These are phyloP conservation scores for Kwoniella bestiolae DNA, from an alignment of 768 basidiomycete species.

Conservation along the genomic window DNA sequence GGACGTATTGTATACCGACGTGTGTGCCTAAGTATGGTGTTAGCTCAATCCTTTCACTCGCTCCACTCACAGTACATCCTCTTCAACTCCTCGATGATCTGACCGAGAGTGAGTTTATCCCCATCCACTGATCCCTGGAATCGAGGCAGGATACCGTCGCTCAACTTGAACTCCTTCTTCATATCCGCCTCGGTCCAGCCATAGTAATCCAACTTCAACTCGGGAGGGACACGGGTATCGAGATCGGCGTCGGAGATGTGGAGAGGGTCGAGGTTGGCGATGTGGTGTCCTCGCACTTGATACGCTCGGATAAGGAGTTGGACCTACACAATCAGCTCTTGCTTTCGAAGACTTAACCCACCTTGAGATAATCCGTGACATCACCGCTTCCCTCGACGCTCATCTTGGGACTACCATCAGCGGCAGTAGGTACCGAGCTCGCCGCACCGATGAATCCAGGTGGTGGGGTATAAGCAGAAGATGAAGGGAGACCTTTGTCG, in stretches of 20 bases:
- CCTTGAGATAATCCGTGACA: conserved; percentile 93
- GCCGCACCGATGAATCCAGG: conserved; percentile 66
- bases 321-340: conserved; percentile 63
- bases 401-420: conserved; percentile 79
- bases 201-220: conserved; percentile 90
- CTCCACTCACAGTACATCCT: conserved; percentile 84
- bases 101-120: conserved; percentile 83
- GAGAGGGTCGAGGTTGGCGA: conserved; percentile 93
- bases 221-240: conserved; percentile 74
- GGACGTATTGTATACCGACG: conserved; percentile 61
- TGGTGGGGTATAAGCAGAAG: conserved; percentile 80
- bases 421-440: conserved; percentile 63
- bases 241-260: conserved; percentile 91
- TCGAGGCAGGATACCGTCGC: conserved; percentile 93
- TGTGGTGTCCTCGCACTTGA: conserved; percentile 97
- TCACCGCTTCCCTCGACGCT: conserved; percentile 67
- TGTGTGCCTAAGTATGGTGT: conserved; percentile 57
- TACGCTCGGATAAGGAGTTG: conserved; percentile 98
- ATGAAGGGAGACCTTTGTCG: conserved; percentile 73
- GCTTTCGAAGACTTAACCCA: too few relatives aligned
- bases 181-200: conserved; percentile 94
- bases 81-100: conserved; percentile 87
- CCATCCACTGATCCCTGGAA: conserved; percentile 80
- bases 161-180: conserved; percentile 90
- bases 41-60: background rate